A percentile compares a stretch with the other conserved stretches of the same genome.
Evolutionary conservation across 257 asterid species (phyloP).

Genomic region (Gardenia jasminoides): DNA sequence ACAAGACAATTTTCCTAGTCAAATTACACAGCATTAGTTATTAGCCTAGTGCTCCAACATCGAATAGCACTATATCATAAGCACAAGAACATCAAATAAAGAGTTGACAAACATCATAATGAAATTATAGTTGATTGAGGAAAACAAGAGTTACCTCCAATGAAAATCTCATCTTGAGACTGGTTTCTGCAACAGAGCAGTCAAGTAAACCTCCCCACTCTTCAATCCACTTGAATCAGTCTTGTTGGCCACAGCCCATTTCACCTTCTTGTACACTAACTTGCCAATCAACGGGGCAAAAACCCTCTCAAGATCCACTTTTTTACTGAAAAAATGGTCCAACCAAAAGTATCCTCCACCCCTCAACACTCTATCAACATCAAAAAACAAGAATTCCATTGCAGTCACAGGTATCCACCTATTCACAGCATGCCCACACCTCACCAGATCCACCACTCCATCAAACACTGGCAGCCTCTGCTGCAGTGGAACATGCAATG

Average conservation of each 20-base stretch:
- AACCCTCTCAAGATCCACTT: conserved; percentile 75
- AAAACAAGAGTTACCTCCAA: conserved; percentile 36
- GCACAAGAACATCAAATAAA: neutral
- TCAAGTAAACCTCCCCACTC: conserved; percentile 85
- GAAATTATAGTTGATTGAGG: neutral
- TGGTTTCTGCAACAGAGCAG: conserved; percentile 95
- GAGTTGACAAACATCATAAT: neutral
- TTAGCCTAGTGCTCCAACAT: neutral
- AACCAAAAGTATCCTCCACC: conserved; percentile 84
- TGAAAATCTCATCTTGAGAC: conserved; percentile 44
- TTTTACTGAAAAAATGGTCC: conserved; percentile 85
- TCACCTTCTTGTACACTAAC: conserved; percentile 88
- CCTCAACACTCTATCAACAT: conserved; percentile 86
- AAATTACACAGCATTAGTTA: neutral
- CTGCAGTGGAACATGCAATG: conserved; percentile 86
- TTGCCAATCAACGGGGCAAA: conserved; percentile 73
- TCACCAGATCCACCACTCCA: conserved; percentile 85
- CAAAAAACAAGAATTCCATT: conserved; percentile 84
- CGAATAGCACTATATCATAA: neutral
- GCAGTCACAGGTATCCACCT: conserved; percentile 78
- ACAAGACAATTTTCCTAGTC: neutral
- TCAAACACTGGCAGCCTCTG: conserved; percentile 94
- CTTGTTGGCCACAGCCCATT: conserved; percentile 87
- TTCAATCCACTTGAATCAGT: conserved; percentile 69
- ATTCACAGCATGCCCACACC: conserved; percentile 88